These are phyloP conservation scores for Suillus occidentalis DNA, from an alignment of 768 basidiomycete genomes.

Conservation along the genomic window DNA sequence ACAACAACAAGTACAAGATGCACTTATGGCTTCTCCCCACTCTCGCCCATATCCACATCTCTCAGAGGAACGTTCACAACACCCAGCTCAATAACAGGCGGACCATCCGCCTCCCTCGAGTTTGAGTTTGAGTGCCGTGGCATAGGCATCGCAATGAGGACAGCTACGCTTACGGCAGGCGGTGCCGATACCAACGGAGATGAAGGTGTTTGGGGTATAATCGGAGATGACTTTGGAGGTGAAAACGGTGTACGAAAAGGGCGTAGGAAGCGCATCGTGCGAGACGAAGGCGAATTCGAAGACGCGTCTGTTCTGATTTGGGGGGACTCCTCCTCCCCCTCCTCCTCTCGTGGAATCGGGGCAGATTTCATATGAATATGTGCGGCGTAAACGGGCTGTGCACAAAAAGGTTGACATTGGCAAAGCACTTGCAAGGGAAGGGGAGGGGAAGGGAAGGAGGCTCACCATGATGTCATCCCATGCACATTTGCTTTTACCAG, in stretches of 20 bases:
- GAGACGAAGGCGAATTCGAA: constrained; percentile 12
- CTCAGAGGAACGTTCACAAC: constrained; percentile 18
- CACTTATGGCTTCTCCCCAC: neutral
- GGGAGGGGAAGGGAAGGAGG: too few relatives aligned
- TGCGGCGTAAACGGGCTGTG: constrained; percentile 26
- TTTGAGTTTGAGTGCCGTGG: neutral
- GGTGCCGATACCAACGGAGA: constrained; percentile 11
- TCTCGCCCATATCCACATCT: neutral
- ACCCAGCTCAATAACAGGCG: constrained; percentile 37
- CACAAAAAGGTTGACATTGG: neutral
- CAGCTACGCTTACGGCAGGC: constrained; percentile 37
- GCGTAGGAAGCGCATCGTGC: constrained; percentile 15
- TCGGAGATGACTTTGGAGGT: constrained; percentile 10
- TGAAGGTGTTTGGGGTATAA: constrained; percentile 2
- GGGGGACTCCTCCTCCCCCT: neutral
- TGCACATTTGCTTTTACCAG: constrained; percentile 10
- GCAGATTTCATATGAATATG: constrained; percentile 22
- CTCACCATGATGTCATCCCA: constrained; percentile 32
- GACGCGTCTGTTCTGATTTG: constrained; percentile 10
- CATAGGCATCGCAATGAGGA: constrained; percentile 47
- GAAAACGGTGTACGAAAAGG: constrained; percentile 21
- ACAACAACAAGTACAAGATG: neutral
- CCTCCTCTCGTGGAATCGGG: constrained; percentile 5
- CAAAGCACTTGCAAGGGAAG: neutral
- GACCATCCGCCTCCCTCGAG: constrained; percentile 20